Conservation (phyloP, 345 rosid genomes). For the Hibiscus trionum region DNA sequence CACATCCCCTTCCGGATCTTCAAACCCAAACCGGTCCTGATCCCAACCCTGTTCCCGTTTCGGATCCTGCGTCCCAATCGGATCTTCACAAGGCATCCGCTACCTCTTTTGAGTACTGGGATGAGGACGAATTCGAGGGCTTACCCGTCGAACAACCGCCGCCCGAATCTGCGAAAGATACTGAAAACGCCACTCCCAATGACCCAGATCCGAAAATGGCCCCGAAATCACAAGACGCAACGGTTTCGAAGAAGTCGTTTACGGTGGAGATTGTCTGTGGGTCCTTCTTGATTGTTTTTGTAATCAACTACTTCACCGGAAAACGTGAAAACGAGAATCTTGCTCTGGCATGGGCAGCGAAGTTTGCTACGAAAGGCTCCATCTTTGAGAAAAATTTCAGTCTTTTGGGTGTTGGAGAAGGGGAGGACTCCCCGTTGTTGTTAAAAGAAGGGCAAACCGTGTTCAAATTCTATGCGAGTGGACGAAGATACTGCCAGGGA, state of each 20-base stretch:
- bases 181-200: slow-evolving; percentile 24
- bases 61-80: slow-evolving; percentile 14
- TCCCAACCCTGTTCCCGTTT: slow-evolving; percentile 15
- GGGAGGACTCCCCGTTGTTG: slow-evolving; percentile 75
- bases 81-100: slow-evolving; percentile 33
- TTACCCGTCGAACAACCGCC: slow-evolving; percentile 39
- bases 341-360: slow-evolving; percentile 82
- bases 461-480: slow-evolving; percentile 91
- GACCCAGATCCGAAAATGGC: slow-evolving; percentile 29
- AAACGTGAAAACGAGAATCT: slow-evolving; percentile 81
- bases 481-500: slow-evolving; percentile 87
- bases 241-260: slow-evolving; percentile 34
- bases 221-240: slow-evolving; percentile 1
- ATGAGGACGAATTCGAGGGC: slow-evolving; percentile 96
- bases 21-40: slow-evolving; percentile 19
- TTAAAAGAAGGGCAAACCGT: slow-evolving; percentile 83
- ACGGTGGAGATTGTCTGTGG: slow-evolving; percentile 57
- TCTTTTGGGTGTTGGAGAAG: slow-evolving; percentile 65
- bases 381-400: slow-evolving; percentile 89
- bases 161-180: slow-evolving; percentile 10
- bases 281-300: slow-evolving; percentile 50
- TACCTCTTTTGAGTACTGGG: slow-evolving; percentile 71
- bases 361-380: slow-evolving; percentile 66
- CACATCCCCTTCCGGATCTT: slow-evolving; percentile 24
- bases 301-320: slow-evolving; percentile 73